Base-by-base conservation (phyloP, 2,329 filamentous ascomycete genomes). In the Colletotrichum melonis region DNA sequence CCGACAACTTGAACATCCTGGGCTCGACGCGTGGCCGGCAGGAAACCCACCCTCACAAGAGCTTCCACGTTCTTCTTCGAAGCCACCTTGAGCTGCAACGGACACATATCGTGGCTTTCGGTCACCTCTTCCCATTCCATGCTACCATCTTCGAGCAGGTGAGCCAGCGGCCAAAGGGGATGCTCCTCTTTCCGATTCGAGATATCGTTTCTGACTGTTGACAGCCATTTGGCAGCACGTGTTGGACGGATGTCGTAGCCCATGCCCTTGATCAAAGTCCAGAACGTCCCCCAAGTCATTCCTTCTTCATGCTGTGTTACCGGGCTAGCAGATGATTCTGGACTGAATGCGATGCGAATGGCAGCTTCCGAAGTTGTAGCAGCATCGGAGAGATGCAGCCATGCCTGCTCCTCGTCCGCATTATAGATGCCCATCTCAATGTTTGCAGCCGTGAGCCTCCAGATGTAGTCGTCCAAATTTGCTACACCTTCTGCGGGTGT, bases 401-500 rank as follows among this genome's bases (percentile, higher is more conserved):
- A 77, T 8, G 69, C 73, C 38, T 64, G 28, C 0, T 66, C 30
- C 12, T 72, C 60, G 3, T 65, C 74, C 26, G 19, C 38, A 30
- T 74, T 77, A 62, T 75, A 73, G 1, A 66, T 67, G 4, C 76
- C 76, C 11, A 75, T 22, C 1, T 54, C 63, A 14, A 78, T 75
- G 52, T 57, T 74, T 0, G 75, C 65, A 8, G 75, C 63, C 8
- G 68, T 52, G 2, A 77, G 32, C 8, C 76, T 58, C 76, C 76
- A 78, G 1, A 77, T 72, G 19, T 76, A 77, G 26, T 78, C 76
- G 24, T 76, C 71, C 1, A 65, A 14, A 49, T 78, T 78, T 2
- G 76, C 66, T 2, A 78, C 71, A 1, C 76, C 76, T 32, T 77
- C 76, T 3, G 76, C 73, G 0, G 76, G 69, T 4, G 76, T 78